Base-by-base conservation (phyloP, 176 grass and related monocot species). In the Musa acuminata region DNA sequence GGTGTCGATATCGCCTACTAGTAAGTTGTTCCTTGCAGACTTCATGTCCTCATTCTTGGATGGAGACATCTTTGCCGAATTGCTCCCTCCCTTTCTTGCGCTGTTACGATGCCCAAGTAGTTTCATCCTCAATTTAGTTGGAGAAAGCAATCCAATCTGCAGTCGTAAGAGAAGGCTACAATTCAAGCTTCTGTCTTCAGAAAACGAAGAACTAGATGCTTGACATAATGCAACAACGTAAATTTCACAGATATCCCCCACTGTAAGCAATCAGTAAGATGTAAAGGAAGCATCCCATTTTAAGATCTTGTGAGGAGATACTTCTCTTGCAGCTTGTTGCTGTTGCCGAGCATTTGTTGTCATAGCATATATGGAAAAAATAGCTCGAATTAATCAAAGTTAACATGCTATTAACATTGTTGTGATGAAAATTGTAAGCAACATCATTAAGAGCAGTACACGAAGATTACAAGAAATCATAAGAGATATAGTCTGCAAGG, bases 81-180 rank as follows among this genome's bases (percentile, higher is more conserved):
- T 87, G 77, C 75, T 93, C 75, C 78, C 89, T 82, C 79, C 87
- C n/a, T 80, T 77, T 66, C 83, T 98, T 4, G 85, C 74, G 1
- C 86, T 84, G 73, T 91, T 91, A 51, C 87, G 84, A 25, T 88
- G 71, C 50, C 80, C 87, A 13, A 94, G 51, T 52, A 98, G 86
- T 80, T 91, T 98, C 90, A 98, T 91, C 59, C 95, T 87, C 71
- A 94, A 68, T 76, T 94, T 98, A 77, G 84, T 98, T 1, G 95
- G 95, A 71, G 95, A 98, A 76, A 91, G 90, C 8, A 89, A 86
- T 68, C 95, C 90, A 6, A 82, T 80, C 95, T 98, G 48, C 60
- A 82, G 62, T 79, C 75, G 80, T 11, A 27, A 0, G 17, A 80
- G 49, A 52, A 10, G 14, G 52, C 8, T 11, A 71, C 7, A 80